These are phyloP conservation scores for Pyrenula massariospora DNA, from an alignment of 495 filamentous ascomycete species.

Conservation along the genomic window DNA sequence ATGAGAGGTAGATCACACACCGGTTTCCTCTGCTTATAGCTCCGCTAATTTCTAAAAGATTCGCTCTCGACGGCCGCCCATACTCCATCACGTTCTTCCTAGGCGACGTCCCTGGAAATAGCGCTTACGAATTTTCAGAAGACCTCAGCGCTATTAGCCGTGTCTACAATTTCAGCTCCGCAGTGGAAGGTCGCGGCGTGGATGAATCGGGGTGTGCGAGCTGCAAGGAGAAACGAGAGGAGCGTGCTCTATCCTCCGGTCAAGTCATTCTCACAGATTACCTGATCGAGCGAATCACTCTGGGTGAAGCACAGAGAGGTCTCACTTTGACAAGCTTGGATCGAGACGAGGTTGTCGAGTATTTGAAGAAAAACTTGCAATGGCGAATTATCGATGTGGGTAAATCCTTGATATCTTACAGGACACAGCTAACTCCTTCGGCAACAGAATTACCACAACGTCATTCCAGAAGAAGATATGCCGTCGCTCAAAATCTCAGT, in stretches of 20 bases:
- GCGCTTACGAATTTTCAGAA: background rate
- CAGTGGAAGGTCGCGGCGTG: background rate
- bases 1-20: background rate
- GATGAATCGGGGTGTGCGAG: background rate
- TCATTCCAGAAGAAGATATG: conserved; percentile 3
- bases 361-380: conserved; percentile 4
- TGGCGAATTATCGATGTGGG: conserved; percentile 6
- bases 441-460: background rate
- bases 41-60: background rate
- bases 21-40: background rate
- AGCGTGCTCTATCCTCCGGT: conserved; percentile 1
- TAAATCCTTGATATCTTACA: background rate
- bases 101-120: conserved; percentile 1
- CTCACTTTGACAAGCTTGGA: background rate
- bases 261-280: conserved; percentile 4
- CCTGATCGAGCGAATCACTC: conserved; percentile 2
- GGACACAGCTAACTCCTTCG: background rate
- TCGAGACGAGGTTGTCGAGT: conserved; percentile 1
- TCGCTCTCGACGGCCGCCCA: conserved; percentile 5
- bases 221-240: conserved; percentile 2
- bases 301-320: background rate
- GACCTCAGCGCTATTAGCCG: conserved; percentile 2
- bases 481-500: conserved; percentile 4
- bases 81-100: conserved; percentile 5
- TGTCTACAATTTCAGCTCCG: conserved; percentile 6